phyloP scores from a whole-genome alignment of 2,329 filamentous ascomycete genomes.

The Calonectria hawksworthii region DNA sequence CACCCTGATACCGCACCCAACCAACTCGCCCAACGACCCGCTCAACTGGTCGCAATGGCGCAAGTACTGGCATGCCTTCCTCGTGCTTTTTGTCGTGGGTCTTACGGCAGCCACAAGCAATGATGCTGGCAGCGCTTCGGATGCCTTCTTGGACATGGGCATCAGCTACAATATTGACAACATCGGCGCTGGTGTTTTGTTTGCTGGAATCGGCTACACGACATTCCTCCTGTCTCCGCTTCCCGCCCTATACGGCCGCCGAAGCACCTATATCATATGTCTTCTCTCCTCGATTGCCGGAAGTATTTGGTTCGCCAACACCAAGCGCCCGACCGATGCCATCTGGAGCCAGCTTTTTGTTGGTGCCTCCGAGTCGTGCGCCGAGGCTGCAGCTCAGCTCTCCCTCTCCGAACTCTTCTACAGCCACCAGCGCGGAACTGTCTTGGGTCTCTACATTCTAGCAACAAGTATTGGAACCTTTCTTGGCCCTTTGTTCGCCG shows the following conservation, averaged over 20 bases:
- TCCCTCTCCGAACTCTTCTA: slow-evolving; percentile 27
- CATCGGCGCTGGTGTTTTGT: slow-evolving; percentile 21
- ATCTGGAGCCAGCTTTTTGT: slow-evolving; percentile 30
- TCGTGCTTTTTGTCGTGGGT: slow-evolving; percentile 20
- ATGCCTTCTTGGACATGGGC: slow-evolving; percentile 8
- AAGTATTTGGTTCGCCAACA: slow-evolving; percentile 23
- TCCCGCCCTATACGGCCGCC: slow-evolving; percentile 16
- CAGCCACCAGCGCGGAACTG: slow-evolving; percentile 20
- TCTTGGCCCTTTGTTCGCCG: slow-evolving; percentile 20
- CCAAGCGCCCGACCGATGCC: slow-evolving; percentile 10
- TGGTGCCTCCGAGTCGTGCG: slow-evolving; percentile 24
- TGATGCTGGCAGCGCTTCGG: slow-evolving; percentile 19
- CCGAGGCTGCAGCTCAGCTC: slow-evolving; percentile 25
- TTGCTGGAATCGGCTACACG: slow-evolving; percentile 19
- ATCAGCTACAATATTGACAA: slow-evolving; percentile 21
- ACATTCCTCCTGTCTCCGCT: slow-evolving; percentile 22
- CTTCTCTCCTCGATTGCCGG: slow-evolving; percentile 18
- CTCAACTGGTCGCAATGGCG: slow-evolving; percentile 27
- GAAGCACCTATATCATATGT: slow-evolving; percentile 25
- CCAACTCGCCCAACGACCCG: slow-evolving; percentile 21
- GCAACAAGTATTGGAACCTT: slow-evolving; percentile 25
- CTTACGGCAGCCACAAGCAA: slow-evolving; percentile 25
- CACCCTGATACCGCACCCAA: slow-evolving; percentile 20
- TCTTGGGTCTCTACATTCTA: slow-evolving; percentile 22
- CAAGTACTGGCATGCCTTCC: slow-evolving; percentile 24